Conservation (phyloP, 2,329 filamentous ascomycete genomes). For the Xylariaceae sp. region DNA sequence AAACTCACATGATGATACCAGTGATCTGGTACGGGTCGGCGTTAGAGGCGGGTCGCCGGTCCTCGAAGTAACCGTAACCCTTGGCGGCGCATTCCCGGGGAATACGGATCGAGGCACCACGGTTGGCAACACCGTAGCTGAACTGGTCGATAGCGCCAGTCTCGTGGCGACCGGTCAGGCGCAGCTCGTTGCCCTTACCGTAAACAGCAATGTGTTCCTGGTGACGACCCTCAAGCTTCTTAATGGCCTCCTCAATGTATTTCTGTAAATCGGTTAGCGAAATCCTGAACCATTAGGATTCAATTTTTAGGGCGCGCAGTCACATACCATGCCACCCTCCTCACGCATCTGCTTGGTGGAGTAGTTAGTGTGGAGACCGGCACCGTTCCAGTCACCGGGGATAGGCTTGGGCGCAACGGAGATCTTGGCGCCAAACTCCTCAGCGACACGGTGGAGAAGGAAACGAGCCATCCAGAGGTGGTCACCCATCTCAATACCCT, state of each 20-base stretch:
- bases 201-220: constrained; percentile 87
- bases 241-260: constrained; percentile 79
- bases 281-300: background rate
- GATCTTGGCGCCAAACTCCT: constrained; percentile 95
- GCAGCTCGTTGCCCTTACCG: constrained; percentile 90
- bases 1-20: constrained; percentile 62
- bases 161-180: constrained; percentile 90
- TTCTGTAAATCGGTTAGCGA: constrained; percentile 40
- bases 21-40: constrained; percentile 75
- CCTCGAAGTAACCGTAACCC: constrained; percentile 93
- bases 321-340: constrained; percentile 71
- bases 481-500: constrained; percentile 87
- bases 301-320: background rate
- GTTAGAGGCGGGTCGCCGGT: constrained; percentile 75
- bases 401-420: constrained; percentile 96
- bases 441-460: constrained; percentile 83
- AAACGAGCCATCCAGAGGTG: constrained; percentile 93
- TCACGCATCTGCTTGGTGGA: constrained; percentile 82
- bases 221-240: constrained; percentile 76
- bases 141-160: constrained; percentile 92
- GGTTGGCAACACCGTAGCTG: constrained; percentile 91
- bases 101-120: constrained; percentile 89
- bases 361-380: constrained; percentile 78
- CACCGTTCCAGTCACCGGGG: constrained; percentile 93
- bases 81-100: constrained; percentile 78